These are phyloP conservation scores for Deinandra increscens DNA, from an alignment of 129 eudicot species.

Conservation along the genomic window DNA sequence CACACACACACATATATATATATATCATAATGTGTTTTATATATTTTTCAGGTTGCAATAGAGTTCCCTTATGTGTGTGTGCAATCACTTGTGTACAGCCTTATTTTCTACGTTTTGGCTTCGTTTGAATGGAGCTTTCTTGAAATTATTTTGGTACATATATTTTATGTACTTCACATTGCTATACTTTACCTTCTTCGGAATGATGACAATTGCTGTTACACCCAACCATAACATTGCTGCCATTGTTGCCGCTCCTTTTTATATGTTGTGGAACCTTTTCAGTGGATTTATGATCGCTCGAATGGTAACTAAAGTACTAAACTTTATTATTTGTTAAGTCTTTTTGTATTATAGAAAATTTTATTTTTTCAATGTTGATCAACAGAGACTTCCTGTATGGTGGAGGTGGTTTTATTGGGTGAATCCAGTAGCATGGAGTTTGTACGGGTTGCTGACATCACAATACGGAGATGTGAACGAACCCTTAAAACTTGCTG, in stretches of 20 bases:
- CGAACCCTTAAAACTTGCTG: conserved; percentile 58
- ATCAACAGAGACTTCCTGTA: conserved; percentile 66
- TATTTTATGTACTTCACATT: conserved; percentile 82
- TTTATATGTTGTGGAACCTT: conserved; percentile 92
- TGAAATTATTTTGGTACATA: conserved; percentile 72
- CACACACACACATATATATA: too few relatives aligned
- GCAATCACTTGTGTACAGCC: conserved; percentile 69
- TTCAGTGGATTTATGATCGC: conserved; percentile 90
- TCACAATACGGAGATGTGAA: conserved; percentile 78
- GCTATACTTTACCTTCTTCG: conserved; percentile 83
- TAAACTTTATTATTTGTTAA: background rate
- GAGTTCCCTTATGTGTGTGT: conserved; percentile 79
- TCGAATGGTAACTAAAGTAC: conserved; percentile 48
- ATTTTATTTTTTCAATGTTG: background rate
- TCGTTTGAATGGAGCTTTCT: conserved; percentile 59
- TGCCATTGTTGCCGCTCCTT: conserved; percentile 80
- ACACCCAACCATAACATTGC: conserved; percentile 86
- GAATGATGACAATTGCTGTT: conserved; percentile 84
- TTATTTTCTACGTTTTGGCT: conserved; percentile 75
- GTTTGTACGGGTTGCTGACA: conserved; percentile 79
- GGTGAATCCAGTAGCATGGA: conserved; percentile 95
- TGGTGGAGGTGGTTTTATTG: conserved; percentile 99
- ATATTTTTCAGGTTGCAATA: conserved; percentile 56
- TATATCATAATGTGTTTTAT: background rate
- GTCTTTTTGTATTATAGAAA: background rate